Evolutionary conservation across 2,329 filamentous ascomycete species (phyloP).

Genomic region (Aspergillus japonicus): DNA sequence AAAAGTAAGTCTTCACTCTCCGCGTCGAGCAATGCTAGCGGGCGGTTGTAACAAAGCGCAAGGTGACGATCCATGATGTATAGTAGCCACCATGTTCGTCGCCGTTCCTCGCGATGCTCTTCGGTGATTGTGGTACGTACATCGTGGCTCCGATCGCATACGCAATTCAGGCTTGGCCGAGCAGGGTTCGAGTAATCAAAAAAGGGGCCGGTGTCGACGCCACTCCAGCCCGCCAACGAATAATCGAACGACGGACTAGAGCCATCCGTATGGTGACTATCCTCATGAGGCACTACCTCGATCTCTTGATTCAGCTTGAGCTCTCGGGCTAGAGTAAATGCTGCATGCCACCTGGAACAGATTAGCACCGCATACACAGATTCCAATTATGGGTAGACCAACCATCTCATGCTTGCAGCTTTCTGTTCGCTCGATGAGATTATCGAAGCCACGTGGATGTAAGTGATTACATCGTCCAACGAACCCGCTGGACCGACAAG

Average conservation of each 20-base stretch:
- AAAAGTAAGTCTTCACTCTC: constrained; percentile 81
- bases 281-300: constrained; percentile 33
- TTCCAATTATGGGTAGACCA: constrained; percentile 1
- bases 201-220: constrained; percentile 54
- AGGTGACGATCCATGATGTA: constrained; percentile 90
- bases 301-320: constrained; percentile 84
- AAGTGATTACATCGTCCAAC: constrained; percentile 85
- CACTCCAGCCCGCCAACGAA: constrained; percentile 31
- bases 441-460: constrained; percentile 87
- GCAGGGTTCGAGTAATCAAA: constrained; percentile 42
- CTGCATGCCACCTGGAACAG: constrained; percentile 70
- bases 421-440: constrained; percentile 94
- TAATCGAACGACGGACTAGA: constrained; percentile 37
- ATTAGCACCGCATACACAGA: background rate
- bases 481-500: constrained; percentile 61
- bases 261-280: constrained; percentile 31
- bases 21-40: constrained; percentile 79
- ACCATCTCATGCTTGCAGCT: constrained; percentile 85
- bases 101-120: constrained; percentile 84
- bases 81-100: constrained; percentile 89
- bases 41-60: constrained; percentile 87
- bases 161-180: constrained; percentile 36
- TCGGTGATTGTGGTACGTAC: constrained; percentile 55
- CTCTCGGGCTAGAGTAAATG: constrained; percentile 85
- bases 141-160: constrained; percentile 31